phyloP scores from a whole-genome alignment of 306 rosid species.

The Canavalia ensiformis region DNA sequence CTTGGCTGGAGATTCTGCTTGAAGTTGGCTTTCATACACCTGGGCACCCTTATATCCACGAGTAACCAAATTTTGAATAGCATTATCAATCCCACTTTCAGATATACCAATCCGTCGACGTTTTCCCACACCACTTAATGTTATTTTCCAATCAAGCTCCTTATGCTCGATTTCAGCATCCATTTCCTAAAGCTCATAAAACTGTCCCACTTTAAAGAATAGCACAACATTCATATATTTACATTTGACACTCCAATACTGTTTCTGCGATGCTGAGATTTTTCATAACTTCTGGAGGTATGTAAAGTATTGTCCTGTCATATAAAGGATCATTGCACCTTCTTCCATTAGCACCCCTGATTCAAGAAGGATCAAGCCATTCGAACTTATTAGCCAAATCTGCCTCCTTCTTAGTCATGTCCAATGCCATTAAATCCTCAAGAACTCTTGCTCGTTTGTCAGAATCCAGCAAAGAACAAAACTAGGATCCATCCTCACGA shows the following conservation, averaged over 20 bases:
- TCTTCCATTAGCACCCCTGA: conserved; percentile 80
- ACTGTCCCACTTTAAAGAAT: conserved; percentile 98
- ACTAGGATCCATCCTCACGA: conserved; percentile 61
- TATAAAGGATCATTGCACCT: conserved; percentile 74
- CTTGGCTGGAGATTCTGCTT: too few relatives aligned
- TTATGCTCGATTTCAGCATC: conserved; percentile 98
- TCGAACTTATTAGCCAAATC: conserved; percentile 82
- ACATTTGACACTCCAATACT: conserved; percentile 92
- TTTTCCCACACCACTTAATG: conserved; percentile 95
- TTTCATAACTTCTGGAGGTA: conserved; percentile 81
- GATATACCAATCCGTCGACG: conserved; percentile 98
- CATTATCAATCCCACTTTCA: conserved; percentile 98
- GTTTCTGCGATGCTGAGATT: conserved; percentile 96
- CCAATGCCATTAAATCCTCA: conserved; percentile 53
- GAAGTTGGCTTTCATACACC: too few relatives aligned
- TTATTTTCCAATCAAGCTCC: conserved; percentile 99
- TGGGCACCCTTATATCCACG: conserved; percentile 93
- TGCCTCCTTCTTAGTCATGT: conserved; percentile 57
- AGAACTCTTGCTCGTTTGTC: conserved; percentile 73
- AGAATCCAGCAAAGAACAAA: conserved; percentile 55
- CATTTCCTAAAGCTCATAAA: conserved; percentile 94
- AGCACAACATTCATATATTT: conserved; percentile 91
- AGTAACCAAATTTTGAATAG: conserved; percentile 90
- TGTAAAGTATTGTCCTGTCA: conserved; percentile 71
- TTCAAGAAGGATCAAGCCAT: conserved; percentile 88